These are phyloP conservation scores for Rugosomyces carneus DNA, from an alignment of 1,284 basidiomycete species.

Conservation along the genomic window DNA sequence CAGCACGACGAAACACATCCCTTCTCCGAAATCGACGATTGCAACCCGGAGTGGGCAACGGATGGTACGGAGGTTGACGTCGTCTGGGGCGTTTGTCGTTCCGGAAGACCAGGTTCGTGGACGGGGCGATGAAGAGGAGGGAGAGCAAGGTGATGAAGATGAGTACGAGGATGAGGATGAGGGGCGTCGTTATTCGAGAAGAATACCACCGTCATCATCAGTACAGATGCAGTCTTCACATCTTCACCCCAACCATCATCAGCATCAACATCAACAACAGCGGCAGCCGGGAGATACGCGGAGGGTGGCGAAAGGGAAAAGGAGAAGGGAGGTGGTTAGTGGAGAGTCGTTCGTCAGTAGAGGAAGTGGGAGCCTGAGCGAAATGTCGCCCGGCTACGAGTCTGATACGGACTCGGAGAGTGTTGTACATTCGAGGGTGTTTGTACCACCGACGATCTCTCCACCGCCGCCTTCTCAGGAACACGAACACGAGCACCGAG, in stretches of 20 bases:
- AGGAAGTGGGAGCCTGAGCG: not conserved
- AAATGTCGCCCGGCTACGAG: slow-evolving; percentile 22
- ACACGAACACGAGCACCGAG: slow-evolving; percentile 5
- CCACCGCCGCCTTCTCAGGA: slow-evolving; percentile 9
- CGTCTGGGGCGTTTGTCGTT: slow-evolving; percentile 11
- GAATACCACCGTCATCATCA: not conserved
- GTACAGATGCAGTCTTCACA: not conserved
- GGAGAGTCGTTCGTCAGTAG: not conserved
- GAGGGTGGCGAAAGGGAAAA: not conserved
- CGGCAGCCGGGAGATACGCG: not conserved
- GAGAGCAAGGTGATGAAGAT: not conserved
- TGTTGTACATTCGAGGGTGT: slow-evolving; percentile 9
- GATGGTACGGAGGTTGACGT: slow-evolving; percentile 17
- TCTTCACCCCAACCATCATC: not conserved
- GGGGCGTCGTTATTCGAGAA: not conserved
- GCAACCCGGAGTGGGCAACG: slow-evolving; percentile 15
- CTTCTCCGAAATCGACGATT: slow-evolving; percentile 11
- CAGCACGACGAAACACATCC: slow-evolving; percentile 3
- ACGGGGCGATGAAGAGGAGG: not conserved
- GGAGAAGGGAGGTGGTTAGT: not conserved
- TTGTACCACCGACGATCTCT: not conserved
- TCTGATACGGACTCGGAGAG: slow-evolving; percentile 29
- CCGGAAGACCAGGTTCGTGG: not conserved
- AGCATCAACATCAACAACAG: not conserved
- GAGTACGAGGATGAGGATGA: not conserved